Evolutionary conservation across 2,329 filamentous ascomycete species (phyloP), one percentile per base, ranked within the genome.

Genomic region (Arthroderma sp.): DNA sequence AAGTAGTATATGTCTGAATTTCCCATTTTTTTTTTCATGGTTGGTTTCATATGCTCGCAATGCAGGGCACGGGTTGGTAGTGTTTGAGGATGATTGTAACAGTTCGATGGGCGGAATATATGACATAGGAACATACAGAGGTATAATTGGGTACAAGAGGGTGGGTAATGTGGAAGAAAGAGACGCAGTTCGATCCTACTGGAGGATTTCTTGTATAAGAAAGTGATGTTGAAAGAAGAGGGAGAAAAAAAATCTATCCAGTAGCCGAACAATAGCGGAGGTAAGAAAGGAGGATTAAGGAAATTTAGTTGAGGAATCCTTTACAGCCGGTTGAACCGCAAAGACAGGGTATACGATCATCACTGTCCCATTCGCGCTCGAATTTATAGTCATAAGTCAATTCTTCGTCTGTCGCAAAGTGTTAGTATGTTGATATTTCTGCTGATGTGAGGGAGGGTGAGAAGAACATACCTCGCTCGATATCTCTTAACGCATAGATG

Each of bases 371-470:
- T 67, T 98, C 91, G 56, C 91, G 84, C 70, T 98, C 91, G 64
- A 98, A 98, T 66, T 98, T 98, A 76, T 98, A 98, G 71, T 98
- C 91, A 70, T 98, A 98, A 2, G 91, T 98, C 63, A 98, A 80
- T 72, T 98, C 91, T 68, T 98, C 91, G 63, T 95, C 91, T 98
- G 59, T 50, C 43, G 6, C 29, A 38, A 44, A 43, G 37, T 33
- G 55, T 68, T 56, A 60, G 63, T 46, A 50, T 31, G 15, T 34
- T 30, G 31, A 6, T 22, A 22, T 22, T 22, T 22, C 15, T 2
- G 3, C 15, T 22, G 15, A 22, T 22, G 15, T 22, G 15, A 22
- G 15, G 15, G 15, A 22, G 15, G 15, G 3, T 22, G 32, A 43
- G 10, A 31, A 27, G 11, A n/a, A 78, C 85, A 73, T 77, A 95